These are phyloP conservation scores for Lycium barbarum DNA, from an alignment of 257 asterid species.

Conservation along the genomic window DNA sequence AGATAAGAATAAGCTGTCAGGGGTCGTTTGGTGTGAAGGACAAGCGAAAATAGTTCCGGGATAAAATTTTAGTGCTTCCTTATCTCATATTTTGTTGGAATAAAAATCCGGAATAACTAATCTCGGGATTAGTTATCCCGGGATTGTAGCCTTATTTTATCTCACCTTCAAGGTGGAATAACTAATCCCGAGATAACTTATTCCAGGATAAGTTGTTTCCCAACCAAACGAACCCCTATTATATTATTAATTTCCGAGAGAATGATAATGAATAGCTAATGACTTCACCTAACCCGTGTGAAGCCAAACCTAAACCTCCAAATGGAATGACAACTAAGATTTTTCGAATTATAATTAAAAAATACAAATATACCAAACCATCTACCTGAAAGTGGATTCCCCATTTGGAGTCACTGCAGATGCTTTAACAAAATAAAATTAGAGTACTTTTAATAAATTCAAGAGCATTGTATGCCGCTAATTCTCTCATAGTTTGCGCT, in stretches of 20 bases:
- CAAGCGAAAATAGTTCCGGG: too few species aligned
- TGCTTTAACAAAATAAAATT: not conserved
- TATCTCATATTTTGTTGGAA: too few species aligned
- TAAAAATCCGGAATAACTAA: too few species aligned
- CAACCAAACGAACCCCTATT: too few species aligned
- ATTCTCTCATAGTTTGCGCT: not conserved
- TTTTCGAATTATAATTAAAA: not conserved
- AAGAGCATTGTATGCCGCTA: not conserved
- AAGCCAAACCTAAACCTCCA: constrained; percentile 34
- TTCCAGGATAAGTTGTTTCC: too few species aligned
- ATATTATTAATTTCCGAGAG: not conserved
- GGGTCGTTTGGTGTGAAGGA: too few species aligned
- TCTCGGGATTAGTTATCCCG: too few species aligned
- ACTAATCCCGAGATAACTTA: too few species aligned
- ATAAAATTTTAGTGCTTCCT: too few species aligned
- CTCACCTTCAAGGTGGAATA: too few species aligned
- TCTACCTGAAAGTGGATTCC: constrained; percentile 34
- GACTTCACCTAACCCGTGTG: constrained; percentile 41
- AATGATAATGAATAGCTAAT: constrained; percentile 24
- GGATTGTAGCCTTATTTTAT: too few species aligned
- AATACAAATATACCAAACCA: not conserved
- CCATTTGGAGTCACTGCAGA: constrained; percentile 5
- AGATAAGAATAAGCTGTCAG: not conserved
- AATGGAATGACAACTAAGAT: constrained; percentile 39
- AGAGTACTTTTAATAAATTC: not conserved